Conservation (phyloP, 108 stramenopile genomes). For the Pseudonitzschia multistriata region DNA sequence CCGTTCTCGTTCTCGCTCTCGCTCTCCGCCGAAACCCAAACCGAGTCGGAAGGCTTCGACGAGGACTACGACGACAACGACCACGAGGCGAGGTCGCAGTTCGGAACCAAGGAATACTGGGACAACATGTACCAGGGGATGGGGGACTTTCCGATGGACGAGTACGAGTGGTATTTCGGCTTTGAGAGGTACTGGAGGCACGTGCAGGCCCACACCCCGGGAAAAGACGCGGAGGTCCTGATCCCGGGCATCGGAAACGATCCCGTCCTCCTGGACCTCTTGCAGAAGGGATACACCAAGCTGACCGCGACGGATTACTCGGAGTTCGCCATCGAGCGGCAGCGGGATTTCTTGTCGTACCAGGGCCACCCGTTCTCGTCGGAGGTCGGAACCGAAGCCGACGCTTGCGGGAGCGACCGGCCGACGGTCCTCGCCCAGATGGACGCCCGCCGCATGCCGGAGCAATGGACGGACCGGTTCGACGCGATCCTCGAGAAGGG, state of each 20-base stretch:
- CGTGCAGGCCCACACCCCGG: slow-evolving; percentile 18
- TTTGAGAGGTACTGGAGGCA: slow-evolving; percentile 48
- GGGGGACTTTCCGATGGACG: slow-evolving; percentile 74
- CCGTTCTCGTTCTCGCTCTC: too few relatives aligned
- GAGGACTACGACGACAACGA: slow-evolving; percentile 22
- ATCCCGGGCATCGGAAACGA: slow-evolving; percentile 83
- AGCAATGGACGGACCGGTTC: slow-evolving; percentile 51
- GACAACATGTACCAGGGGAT: slow-evolving; percentile 72
- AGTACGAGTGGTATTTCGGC: slow-evolving; percentile 80
- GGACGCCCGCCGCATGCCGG: slow-evolving; percentile 60
- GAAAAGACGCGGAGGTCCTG: slow-evolving; percentile 34
- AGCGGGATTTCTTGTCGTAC: slow-evolving; percentile 51
- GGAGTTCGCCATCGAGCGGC: slow-evolving; percentile 69
- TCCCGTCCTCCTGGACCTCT: slow-evolving; percentile 64
- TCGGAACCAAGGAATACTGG: slow-evolving; percentile 80
- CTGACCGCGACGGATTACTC: slow-evolving; percentile 78
- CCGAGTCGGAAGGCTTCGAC: background rate
- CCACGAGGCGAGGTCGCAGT: slow-evolving; percentile 60
- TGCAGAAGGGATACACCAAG: slow-evolving; percentile 49
- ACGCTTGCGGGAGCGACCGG: background rate
- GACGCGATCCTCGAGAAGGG: slow-evolving; percentile 81
- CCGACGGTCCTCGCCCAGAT: slow-evolving; percentile 29
- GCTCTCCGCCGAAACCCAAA: too few relatives aligned
- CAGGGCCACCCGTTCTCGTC: slow-evolving; percentile 6
- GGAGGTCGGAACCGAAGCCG: background rate